phyloP scores from a whole-genome alignment of 1,284 basidiomycete genomes.

The Cutaneotrichosporon dermatis region DNA sequence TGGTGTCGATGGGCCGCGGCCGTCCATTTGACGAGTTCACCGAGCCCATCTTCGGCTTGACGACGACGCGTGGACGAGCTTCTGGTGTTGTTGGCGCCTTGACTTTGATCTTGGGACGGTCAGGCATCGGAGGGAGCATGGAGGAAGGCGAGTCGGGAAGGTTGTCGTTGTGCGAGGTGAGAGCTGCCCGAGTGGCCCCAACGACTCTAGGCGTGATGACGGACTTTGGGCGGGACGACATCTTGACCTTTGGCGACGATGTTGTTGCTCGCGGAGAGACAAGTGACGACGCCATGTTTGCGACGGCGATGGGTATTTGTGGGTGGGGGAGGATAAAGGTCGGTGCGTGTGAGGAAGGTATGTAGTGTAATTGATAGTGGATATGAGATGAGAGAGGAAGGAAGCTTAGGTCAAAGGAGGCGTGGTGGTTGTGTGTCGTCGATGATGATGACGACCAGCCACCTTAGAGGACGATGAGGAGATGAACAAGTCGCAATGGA shows the following conservation, averaged over 20 bases:
- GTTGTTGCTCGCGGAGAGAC: background rate
- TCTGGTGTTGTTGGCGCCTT: conserved; percentile 43
- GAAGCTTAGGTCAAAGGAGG: no score
- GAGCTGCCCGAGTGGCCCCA: conserved; percentile 4
- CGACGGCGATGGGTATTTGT: background rate
- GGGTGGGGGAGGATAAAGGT: background rate
- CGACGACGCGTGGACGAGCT: conserved; percentile 33
- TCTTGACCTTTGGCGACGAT: conserved; percentile 1
- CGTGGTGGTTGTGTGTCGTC: no score
- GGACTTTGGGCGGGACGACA: conserved; percentile 2
- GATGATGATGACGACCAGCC: no score
- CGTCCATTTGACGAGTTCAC: background rate
- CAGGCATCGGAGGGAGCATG: conserved; percentile 4
- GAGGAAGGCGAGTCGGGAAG: conserved; percentile 12
- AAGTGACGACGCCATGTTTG: background rate
- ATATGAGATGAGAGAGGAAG: background rate
- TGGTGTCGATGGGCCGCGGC: background rate
- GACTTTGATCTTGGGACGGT: conserved; percentile 34
- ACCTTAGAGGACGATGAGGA: no score
- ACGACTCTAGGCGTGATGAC: background rate
- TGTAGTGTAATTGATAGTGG: background rate
- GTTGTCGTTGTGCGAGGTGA: conserved; percentile 14
- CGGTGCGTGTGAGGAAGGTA: background rate
- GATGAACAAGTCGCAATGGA: no score
- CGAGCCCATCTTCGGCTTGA: conserved; percentile 19